phyloP scores from a whole-genome alignment of 768 basidiomycete species.

The Lanmaoa rubissima region DNA sequence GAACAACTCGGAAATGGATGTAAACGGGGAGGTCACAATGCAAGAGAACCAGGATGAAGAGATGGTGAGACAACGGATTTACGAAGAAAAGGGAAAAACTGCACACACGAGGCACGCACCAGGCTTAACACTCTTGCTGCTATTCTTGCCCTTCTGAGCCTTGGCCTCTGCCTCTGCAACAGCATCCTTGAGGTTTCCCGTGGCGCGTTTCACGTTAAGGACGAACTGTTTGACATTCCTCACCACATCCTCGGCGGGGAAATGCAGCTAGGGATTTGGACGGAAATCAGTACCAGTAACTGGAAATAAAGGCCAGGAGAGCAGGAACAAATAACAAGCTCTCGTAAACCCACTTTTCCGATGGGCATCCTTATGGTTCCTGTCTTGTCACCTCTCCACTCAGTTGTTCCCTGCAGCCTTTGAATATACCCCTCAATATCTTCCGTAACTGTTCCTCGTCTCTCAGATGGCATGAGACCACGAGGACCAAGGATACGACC shows the following conservation, averaged over 20 bases:
- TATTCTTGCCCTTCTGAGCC: conserved; percentile 37
- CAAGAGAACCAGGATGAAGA: not conserved
- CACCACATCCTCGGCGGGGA: conserved; percentile 70
- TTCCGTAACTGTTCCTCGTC: conserved; percentile 91
- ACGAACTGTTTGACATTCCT: conserved; percentile 80
- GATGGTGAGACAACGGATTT: not conserved
- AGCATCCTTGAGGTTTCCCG: conserved; percentile 61
- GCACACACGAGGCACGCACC: conserved; percentile 20
- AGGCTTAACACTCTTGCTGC: conserved; percentile 46
- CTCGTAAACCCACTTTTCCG: conserved; percentile 54
- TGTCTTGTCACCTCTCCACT: conserved; percentile 90
- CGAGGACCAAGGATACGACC: conserved; percentile 82
- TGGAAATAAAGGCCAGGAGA: not conserved
- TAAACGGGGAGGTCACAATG: not conserved
- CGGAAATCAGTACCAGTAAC: not conserved
- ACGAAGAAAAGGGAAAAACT: not conserved
- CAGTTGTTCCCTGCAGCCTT: conserved; percentile 75
- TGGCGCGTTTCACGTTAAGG: conserved; percentile 67
- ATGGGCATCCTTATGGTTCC: conserved; percentile 84
- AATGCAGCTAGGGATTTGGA: conserved; percentile 57
- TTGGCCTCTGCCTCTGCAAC: conserved; percentile 39
- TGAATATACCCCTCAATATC: conserved; percentile 82
- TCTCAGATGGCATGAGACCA: conserved; percentile 93
- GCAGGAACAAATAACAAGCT: not conserved
- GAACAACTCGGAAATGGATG: not conserved